These are phyloP conservation scores for Saprolegnia parasitica DNA, from an alignment of 352 stramenopile species.

Conservation along the genomic window DNA sequence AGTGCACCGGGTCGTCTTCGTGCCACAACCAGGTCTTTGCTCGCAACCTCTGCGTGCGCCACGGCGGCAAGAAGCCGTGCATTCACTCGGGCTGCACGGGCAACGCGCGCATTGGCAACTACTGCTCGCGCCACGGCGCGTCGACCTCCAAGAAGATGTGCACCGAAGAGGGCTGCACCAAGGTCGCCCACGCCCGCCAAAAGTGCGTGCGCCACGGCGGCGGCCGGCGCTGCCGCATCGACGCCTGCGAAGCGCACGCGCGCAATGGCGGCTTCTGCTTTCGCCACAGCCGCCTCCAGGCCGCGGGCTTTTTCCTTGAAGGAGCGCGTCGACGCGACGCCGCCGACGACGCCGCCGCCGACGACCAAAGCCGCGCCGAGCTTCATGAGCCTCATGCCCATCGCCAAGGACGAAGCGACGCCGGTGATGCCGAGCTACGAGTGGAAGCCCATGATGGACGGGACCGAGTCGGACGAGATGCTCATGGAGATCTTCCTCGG, in stretches of 20 bases:
- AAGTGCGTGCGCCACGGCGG: conserved; percentile 74
- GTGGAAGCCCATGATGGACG: conserved; percentile 2
- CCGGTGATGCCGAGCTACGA: neutral
- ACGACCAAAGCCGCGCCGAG: neutral
- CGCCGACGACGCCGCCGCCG: conserved; percentile 2
- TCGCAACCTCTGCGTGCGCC: conserved; percentile 68
- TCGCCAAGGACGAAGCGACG: neutral
- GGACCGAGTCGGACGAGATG: conserved; percentile 3
- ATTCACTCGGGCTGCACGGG: conserved; percentile 63
- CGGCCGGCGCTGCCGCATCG: conserved; percentile 59
- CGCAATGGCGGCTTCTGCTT: conserved; percentile 64
- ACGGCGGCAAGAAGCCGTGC: conserved; percentile 77
- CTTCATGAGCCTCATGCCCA: neutral
- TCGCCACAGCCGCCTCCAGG: conserved; percentile 37
- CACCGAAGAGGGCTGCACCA: conserved; percentile 69
- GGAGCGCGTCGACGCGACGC: neutral
- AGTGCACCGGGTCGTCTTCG: conserved; percentile 66
- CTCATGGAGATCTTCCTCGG: conserved; percentile 11
- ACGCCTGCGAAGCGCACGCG: conserved; percentile 68
- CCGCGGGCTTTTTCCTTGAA: neutral
- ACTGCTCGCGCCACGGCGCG: conserved; percentile 68
- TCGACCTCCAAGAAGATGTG: conserved; percentile 78
- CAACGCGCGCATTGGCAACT: conserved; percentile 61
- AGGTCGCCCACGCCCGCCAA: conserved; percentile 64
- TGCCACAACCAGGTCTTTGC: conserved; percentile 86